Evolutionary conservation across 192 early-diverging fungal species (phyloP), one percentile per base, ranked within the genome.

Genomic region (Entomortierella chlamydospora): DNA sequence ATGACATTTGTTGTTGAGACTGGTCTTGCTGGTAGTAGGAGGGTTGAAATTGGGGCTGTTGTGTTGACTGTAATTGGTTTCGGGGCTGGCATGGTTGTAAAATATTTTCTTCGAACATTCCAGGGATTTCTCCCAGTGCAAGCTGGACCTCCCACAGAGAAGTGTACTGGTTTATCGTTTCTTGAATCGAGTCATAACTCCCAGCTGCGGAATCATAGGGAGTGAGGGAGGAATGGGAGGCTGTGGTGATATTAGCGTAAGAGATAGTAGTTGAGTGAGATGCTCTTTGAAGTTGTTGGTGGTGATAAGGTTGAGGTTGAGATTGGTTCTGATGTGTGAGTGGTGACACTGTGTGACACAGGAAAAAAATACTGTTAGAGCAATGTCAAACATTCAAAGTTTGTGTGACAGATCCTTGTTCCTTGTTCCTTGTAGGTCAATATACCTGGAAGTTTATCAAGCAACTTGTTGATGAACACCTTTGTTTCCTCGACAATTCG

Each of bases 81-180:
- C 45, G 45, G 37, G 68, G 23, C 0, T 54, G 57, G 33, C 57
- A 74, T 2, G 68, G 68, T 26, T 69, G 61, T 6, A 79, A 49
- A 13, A 79, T 63, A 20, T 79, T 79, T 12, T 25, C 62, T 25
- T 59, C 47, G 22, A 79, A 43, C 62, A 79, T 79, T 4, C 67
- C 68, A 20, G 76, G 76, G 31, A 79, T 79, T 42, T 70, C 76
- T 1, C 61, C 55, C 2, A 79, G 57, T 0, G 60, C 67, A 20
- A 79, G 61, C 28, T 79, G 76, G 26, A 66, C 63, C 50, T 79
- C 76, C 76, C 76, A 79, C 18, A 79, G 76, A 23, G 65, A 53
- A 18, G 58, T 49, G 65, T 57, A 70, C 9, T 56, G 63, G 7
- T 15, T 29, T 5, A 23, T 22, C 34, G 31, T 43, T 25, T 61